phyloP scores from a whole-genome alignment of 306 rosid species.

The peach (Prunus persica) region DNA sequence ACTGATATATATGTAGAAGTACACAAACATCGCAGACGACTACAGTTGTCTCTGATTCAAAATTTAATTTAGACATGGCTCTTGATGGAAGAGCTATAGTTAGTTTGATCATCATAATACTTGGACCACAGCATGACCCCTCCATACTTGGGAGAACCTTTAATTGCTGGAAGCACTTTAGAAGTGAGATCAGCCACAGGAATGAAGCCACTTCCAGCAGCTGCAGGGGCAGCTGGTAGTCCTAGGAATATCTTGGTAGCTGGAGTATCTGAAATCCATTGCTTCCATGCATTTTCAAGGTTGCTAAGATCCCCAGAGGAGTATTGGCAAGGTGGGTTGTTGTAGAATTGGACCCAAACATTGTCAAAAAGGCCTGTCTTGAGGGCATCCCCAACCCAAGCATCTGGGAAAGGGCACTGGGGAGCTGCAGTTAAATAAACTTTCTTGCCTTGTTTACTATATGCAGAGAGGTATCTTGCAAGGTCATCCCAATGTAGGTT shows the following conservation, averaged over 20 bases:
- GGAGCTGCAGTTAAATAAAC: conserved; percentile 56
- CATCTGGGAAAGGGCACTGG: conserved; percentile 63
- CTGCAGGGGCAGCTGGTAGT: conserved; percentile 49
- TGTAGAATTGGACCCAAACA: conserved; percentile 68
- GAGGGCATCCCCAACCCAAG: conserved; percentile 50
- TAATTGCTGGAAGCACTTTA: conserved; percentile 50
- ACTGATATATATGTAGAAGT: background rate
- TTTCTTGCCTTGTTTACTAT: conserved; percentile 38
- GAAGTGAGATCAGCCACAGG: conserved; percentile 35
- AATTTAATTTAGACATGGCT: conserved; percentile 26
- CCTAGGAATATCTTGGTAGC: conserved; percentile 47
- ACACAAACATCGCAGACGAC: background rate
- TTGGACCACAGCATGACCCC: conserved; percentile 80
- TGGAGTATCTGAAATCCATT: conserved; percentile 46
- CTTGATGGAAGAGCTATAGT: conserved; percentile 57
- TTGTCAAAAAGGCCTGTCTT: conserved; percentile 55
- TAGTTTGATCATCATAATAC: conserved; percentile 53
- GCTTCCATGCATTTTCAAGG: conserved; percentile 49
- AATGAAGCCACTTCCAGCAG: conserved; percentile 60
- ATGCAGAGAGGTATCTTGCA: conserved; percentile 40
- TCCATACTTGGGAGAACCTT: conserved; percentile 50
- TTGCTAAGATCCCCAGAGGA: conserved; percentile 29
- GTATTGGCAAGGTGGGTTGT: conserved; percentile 54
- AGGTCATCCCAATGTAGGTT: conserved; percentile 48
- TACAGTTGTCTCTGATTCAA: background rate